A percentile compares a stretch with the other conserved stretches of the same genome.
These are phyloP conservation scores for Ophiocordyceps sinensis DNA, from an alignment of 2,329 filamentous ascomycete genomes.

Conservation along the genomic window DNA sequence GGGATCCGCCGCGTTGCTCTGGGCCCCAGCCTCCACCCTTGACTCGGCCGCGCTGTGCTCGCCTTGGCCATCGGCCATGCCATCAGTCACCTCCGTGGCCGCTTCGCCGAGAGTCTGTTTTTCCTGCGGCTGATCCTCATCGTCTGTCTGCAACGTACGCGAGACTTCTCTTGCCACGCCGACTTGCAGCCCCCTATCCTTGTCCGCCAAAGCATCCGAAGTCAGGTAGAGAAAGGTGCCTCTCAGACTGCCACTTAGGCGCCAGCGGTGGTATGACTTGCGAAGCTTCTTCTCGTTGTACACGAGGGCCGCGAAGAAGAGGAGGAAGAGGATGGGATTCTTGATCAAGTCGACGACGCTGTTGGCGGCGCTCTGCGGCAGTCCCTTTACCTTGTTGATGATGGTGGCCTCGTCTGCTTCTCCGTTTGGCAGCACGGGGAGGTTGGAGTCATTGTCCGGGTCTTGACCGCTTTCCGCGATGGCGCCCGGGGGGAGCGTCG, in stretches of 20 bases:
- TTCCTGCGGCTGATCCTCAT: neutral
- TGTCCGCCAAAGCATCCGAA: constrained; percentile 2
- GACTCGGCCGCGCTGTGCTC: constrained; percentile 1
- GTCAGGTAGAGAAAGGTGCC: constrained; percentile 8
- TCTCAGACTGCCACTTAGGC: constrained; percentile 14
- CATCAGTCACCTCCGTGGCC: neutral
- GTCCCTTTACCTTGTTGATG: constrained; percentile 32
- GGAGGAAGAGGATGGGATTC: constrained; percentile 36
- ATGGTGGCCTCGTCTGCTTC: constrained; percentile 26
- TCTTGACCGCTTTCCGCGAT: constrained; percentile 14
- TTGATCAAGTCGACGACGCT: constrained; percentile 39
- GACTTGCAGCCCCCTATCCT: neutral
- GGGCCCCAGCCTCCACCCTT: neutral
- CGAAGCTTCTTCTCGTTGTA: constrained; percentile 32
- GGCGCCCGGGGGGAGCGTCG: constrained; percentile 21
- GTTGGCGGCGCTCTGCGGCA: constrained; percentile 34
- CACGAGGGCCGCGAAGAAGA: constrained; percentile 26
- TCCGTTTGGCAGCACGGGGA: constrained; percentile 12
- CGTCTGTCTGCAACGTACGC: neutral
- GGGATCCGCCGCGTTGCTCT: neutral
- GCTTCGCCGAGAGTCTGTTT: neutral
- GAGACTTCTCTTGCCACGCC: neutral
- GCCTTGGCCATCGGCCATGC: neutral
- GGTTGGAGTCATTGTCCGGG: constrained; percentile 17
- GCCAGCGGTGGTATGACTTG: constrained; percentile 20